Conservation (phyloP, 257 asterid species). For the Capsicum chinense region DNA sequence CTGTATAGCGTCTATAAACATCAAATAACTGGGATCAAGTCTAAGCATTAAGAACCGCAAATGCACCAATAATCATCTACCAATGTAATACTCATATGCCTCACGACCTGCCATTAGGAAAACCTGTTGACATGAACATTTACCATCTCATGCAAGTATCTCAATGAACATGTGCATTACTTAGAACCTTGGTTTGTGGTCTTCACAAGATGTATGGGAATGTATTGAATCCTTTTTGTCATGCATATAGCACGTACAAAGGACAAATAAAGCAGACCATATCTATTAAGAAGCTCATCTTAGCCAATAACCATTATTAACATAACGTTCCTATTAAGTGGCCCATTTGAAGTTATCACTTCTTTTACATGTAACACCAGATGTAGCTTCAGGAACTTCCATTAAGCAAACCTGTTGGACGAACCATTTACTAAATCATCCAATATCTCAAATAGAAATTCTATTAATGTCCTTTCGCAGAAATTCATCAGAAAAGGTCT, state of each 20-base stretch:
- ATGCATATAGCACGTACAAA: not conserved
- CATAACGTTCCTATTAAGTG: not conserved
- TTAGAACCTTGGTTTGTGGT: not conserved
- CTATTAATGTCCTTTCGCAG: not conserved
- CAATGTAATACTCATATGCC: not conserved
- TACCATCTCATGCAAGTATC: slow-evolving; percentile 6
- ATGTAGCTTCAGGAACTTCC: slow-evolving; percentile 6
- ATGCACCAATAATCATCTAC: not conserved
- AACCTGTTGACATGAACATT: not conserved
- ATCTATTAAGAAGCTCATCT: not conserved
- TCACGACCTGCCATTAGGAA: not conserved
- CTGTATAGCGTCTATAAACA: not conserved
- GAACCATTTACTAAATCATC: not conserved
- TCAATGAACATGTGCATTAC: not conserved
- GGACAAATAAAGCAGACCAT: not conserved
- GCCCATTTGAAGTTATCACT: slow-evolving; percentile 6
- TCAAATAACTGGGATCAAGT: slow-evolving; percentile 1
- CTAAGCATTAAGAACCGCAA: not conserved
- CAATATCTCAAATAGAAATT: slow-evolving; percentile 9
- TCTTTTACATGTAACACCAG: not conserved
- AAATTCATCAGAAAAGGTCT: not conserved
- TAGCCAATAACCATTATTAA: not conserved
- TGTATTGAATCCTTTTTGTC: not conserved
- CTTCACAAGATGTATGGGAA: not conserved
- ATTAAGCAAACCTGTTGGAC: not conserved